Percentiles rank a stretch among this genome's conserved stretches.
These are phyloP conservation scores for Breviolum minutum DNA, from an alignment of 73 alveolate genomes.

Conservation along the genomic window DNA sequence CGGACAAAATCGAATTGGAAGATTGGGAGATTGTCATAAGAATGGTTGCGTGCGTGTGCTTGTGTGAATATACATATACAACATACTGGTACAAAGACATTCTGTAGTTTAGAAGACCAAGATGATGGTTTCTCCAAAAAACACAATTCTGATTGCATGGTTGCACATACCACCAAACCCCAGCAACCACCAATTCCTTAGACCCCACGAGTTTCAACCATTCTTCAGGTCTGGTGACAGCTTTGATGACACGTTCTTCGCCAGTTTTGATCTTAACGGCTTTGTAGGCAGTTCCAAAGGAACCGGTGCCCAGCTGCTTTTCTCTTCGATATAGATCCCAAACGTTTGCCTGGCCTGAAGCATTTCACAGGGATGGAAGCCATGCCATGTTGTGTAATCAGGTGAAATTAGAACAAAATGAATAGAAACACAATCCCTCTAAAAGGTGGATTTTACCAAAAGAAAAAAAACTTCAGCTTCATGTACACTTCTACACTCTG, in stretches of 20 bases:
- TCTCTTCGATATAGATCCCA: conserved; percentile 91
- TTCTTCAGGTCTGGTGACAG: neutral
- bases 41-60: too few species aligned
- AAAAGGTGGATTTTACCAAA: too few species aligned
- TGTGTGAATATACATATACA: too few species aligned
- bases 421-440: too few species aligned
- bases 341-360: conserved; percentile 27
- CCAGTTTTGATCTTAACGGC: conserved; percentile 69
- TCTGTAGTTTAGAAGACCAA: too few species aligned
- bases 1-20: neutral
- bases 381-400: neutral
- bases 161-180: too few species aligned
- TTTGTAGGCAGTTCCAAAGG: conserved; percentile 83
- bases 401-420: neutral
- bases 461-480: neutral
- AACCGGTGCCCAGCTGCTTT: conserved; percentile 87
- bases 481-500: too few species aligned
- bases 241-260: conserved; percentile 88
- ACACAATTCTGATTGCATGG: too few species aligned
- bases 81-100: too few species aligned
- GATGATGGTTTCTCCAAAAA: too few species aligned
- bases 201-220: neutral
- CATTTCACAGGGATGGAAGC: neutral
- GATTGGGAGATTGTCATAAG: too few species aligned
- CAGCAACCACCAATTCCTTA: neutral